Conservation (phyloP, 2,329 filamentous ascomycete species). For the Fusarium chaquense region DNA sequence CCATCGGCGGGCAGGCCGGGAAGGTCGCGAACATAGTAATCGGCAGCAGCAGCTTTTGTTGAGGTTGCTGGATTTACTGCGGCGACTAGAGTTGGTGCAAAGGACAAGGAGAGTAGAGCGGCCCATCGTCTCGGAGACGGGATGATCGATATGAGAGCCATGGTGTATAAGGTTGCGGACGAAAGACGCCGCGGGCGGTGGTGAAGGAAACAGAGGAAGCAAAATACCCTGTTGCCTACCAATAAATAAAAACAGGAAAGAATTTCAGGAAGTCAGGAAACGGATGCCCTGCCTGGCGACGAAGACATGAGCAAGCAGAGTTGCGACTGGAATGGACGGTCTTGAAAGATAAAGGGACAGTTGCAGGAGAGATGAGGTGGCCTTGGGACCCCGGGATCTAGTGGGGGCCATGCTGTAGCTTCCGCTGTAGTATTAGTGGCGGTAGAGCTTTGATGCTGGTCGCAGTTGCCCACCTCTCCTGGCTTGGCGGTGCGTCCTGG, state of each 20-base stretch:
- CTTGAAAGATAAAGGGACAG: constrained; percentile 22
- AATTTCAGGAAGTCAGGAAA: constrained; percentile 14
- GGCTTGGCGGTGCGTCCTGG: constrained; percentile 24
- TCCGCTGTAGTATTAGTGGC: constrained; percentile 20
- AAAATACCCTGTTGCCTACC: constrained; percentile 6
- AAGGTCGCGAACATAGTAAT: constrained; percentile 89
- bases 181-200: constrained; percentile 32
- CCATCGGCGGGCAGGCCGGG: constrained; percentile 82
- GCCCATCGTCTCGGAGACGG: constrained; percentile 49
- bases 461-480: constrained; percentile 3
- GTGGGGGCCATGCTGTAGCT: constrained; percentile 29
- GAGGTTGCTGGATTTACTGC: constrained; percentile 39
- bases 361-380: constrained; percentile 38
- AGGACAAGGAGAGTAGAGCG: constrained; percentile 53
- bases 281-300: constrained; percentile 6
- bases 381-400: constrained; percentile 36
- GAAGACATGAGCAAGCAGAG: constrained; percentile 28
- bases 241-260: constrained; percentile 6
- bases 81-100: constrained; percentile 57
- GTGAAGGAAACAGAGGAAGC: constrained; percentile 12
- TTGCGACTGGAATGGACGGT: constrained; percentile 32
- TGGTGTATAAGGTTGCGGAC: constrained; percentile 37
- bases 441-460: constrained; percentile 20
- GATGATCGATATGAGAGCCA: constrained; percentile 45
- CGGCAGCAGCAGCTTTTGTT: constrained; percentile 63